phyloP scores from a whole-genome alignment of 176 grass and related monocot species.

The Aegilops longissima region DNA sequence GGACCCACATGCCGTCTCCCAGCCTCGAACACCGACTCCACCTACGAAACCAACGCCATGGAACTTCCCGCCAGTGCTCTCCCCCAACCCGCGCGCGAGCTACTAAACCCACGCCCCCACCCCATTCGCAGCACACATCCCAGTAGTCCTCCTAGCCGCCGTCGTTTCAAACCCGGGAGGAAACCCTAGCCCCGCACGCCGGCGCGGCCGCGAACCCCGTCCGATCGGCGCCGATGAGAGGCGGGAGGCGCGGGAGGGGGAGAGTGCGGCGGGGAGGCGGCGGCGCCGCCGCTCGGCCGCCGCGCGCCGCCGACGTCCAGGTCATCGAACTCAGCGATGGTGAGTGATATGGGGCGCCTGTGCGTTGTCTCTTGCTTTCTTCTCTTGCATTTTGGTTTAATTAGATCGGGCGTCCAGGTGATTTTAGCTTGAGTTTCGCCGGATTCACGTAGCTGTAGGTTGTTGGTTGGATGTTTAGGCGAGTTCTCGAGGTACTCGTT shows the following conservation, averaged over 20 bases:
- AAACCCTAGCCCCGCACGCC: neutral
- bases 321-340: neutral
- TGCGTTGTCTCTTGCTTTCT: neutral
- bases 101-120: neutral
- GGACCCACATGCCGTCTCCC: neutral
- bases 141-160: neutral
- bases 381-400: neutral
- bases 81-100: neutral
- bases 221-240: constrained; percentile 17
- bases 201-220: neutral
- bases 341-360: neutral
- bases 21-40: neutral
- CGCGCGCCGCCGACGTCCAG: neutral
- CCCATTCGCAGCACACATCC: neutral
- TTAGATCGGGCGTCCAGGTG: neutral
- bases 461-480: neutral
- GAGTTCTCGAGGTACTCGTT: neutral
- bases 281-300: neutral
- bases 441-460: neutral
- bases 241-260: constrained; percentile 8
- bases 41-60: neutral
- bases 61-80: constrained; percentile 32
- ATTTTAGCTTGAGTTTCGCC: neutral
- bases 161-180: neutral
- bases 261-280: neutral